These are phyloP conservation scores for Hemileia vastatrix DNA, from an alignment of 1,284 basidiomycete species.

Conservation along the genomic window DNA sequence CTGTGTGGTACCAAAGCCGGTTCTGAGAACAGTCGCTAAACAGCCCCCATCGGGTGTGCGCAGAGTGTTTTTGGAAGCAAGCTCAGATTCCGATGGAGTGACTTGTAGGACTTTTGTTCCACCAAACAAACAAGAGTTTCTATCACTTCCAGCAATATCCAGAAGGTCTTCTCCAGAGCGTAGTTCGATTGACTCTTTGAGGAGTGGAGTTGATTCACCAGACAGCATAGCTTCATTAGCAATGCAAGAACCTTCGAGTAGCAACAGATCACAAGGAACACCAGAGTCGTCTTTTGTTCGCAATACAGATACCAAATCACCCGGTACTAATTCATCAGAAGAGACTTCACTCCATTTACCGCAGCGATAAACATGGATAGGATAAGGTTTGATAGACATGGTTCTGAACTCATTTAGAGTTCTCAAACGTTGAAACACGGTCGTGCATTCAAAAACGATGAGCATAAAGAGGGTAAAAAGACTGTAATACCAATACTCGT, in stretches of 20 bases:
- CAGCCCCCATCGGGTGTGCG: constrained; percentile 75
- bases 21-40: constrained; percentile 77
- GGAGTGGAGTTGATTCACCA: constrained; percentile 84
- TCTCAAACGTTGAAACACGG: constrained; percentile 85
- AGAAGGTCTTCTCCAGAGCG: constrained; percentile 64
- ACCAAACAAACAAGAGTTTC: constrained; percentile 72
- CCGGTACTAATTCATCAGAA: constrained; percentile 75
- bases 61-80: constrained; percentile 1
- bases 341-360: constrained; percentile 68
- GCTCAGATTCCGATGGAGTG: constrained; percentile 44
- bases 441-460: constrained; percentile 89
- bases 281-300: constrained; percentile 72
- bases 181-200: constrained; percentile 84
- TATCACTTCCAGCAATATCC: constrained; percentile 73
- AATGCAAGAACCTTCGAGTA: constrained; percentile 78
- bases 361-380: constrained; percentile 68
- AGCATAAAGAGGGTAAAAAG: constrained; percentile 96
- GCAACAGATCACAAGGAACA: constrained; percentile 78
- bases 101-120: constrained; percentile 90
- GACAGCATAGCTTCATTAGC: constrained; percentile 97
- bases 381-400: constrained; percentile 82
- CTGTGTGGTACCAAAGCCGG: constrained; percentile 93
- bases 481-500: constrained; percentile 97
- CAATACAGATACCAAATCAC: constrained; percentile 76
- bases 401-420: constrained; percentile 89